Base-by-base conservation (phyloP, 129 eudicot species). In the Smallanthus sonchifolius region DNA sequence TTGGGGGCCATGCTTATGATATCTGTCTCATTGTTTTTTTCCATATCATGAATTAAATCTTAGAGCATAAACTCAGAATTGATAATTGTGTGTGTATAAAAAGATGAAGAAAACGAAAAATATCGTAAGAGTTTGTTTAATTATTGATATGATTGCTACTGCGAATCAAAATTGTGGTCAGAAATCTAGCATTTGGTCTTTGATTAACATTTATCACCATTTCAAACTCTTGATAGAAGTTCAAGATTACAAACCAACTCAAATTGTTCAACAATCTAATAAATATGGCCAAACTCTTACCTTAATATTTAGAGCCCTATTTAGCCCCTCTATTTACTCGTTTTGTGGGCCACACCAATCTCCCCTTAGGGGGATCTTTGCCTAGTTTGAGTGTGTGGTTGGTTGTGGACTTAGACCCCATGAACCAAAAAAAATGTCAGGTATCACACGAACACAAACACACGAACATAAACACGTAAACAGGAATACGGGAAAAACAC, bases 91-190 rank as follows among this genome's bases (percentile, higher is more conserved):
- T 2, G 34, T 6, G 5, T 11, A 55, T 0, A 61, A 61, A 35
- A 61, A 15, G 15, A 74, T 72, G 43, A 90, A 92, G 85, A 87
- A 83, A 82, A 88, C 96, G 73, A 83, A 24, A 24, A 24, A 24
- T 39, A 6, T 15, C 4, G 19, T 60, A 34, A 5, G 7, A 59
- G 30, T 2, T 11, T 14, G 19, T 61, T 14, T 5, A 32, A 35
- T 13, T 19, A 60, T 34, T 60, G 40, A 32, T 19, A 60, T 60
- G 19, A 11, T 60, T 11, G 20, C 66, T 10, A 60, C 35, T 42
- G 43, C 35, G 43, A 39, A 39, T 39, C 43, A 39, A 39, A 39
- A 5, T 39, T 39, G 7, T 39, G 43, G 43, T 24, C 10, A 61
- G 39, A 61, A 61, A 32, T 13, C 67, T 61, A 61, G 67, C 67